These are phyloP conservation scores for Endocalyx cinctus DNA, from an alignment of 2,329 filamentous ascomycete genomes.

Conservation along the genomic window DNA sequence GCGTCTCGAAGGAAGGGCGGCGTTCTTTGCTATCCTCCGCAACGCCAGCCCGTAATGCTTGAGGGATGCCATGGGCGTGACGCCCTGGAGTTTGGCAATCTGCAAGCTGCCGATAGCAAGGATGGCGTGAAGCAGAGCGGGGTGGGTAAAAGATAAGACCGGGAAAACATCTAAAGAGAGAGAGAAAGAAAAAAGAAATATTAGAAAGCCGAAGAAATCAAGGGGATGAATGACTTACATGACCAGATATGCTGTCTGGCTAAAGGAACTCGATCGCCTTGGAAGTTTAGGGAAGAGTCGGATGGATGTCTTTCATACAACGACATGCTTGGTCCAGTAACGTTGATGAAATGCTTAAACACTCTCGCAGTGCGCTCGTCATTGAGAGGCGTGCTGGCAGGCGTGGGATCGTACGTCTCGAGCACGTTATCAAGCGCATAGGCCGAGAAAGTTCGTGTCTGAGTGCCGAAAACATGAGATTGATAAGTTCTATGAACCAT, in stretches of 20 bases:
- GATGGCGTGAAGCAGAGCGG: slow-evolving; percentile 86
- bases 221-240: slow-evolving; percentile 16
- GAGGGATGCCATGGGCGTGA: slow-evolving; percentile 72
- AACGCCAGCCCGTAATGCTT: slow-evolving; percentile 90
- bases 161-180: slow-evolving; percentile 66
- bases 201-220: too few species aligned
- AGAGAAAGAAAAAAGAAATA: too few species aligned
- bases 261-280: slow-evolving; percentile 54
- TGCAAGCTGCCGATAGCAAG: slow-evolving; percentile 83
- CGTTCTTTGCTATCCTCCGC: slow-evolving; percentile 70
- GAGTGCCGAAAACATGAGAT: slow-evolving; percentile 38
- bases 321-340: slow-evolving; percentile 81
- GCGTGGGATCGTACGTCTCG: slow-evolving; percentile 62
- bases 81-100: slow-evolving; percentile 74
- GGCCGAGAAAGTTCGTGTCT: slow-evolving; percentile 45
- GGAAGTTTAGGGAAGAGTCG: slow-evolving; percentile 64
- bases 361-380: slow-evolving; percentile 76
- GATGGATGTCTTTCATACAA: slow-evolving; percentile 79
- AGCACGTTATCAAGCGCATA: slow-evolving; percentile 48
- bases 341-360: slow-evolving; percentile 88
- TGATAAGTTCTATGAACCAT: slow-evolving; percentile 32
- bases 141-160: slow-evolving; percentile 75
- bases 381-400: slow-evolving; percentile 66
- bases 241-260: slow-evolving; percentile 64
- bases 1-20: slow-evolving; percentile 64